Conservation (phyloP, 306 rosid genomes). For the Cercis canadensis region DNA sequence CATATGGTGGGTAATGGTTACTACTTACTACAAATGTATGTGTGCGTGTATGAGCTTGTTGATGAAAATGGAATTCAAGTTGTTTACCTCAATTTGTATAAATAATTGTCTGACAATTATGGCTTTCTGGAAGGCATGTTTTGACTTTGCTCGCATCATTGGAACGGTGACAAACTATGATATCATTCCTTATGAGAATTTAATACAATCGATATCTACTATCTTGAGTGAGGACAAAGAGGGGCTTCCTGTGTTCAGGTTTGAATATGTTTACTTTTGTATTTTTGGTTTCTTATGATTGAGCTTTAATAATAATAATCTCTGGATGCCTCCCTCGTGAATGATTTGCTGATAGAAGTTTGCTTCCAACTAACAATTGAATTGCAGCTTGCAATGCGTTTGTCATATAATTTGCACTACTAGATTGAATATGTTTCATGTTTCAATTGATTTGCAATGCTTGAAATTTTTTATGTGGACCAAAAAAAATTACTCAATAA, state of each 20-base stretch:
- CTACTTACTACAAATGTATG: constrained; percentile 22
- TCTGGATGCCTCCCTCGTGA: not conserved
- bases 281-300: constrained; percentile 12
- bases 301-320: constrained; percentile 9
- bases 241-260: constrained; percentile 94
- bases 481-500: constrained; percentile 11
- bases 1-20: constrained; percentile 68
- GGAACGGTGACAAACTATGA: constrained; percentile 66
- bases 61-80: constrained; percentile 27
- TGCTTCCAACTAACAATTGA: constrained; percentile 31
- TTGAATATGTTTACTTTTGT: constrained; percentile 34
- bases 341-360: constrained; percentile 29
- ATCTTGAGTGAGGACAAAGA: constrained; percentile 79
- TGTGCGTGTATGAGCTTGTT: constrained; percentile 27
- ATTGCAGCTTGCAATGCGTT: not conserved
- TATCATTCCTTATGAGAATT: constrained; percentile 69
- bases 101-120: constrained; percentile 41
- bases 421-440: no score
- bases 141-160: constrained; percentile 71
- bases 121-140: constrained; percentile 78
- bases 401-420: no score
- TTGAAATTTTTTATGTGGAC: not conserved
- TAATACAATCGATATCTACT: constrained; percentile 66
- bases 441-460: no score
- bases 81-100: constrained; percentile 19